A percentile compares a stretch with the other conserved stretches of the same genome.
phyloP scores from a whole-genome alignment of 1,284 basidiomycete genomes.

The Stereum hirsutum region DNA sequence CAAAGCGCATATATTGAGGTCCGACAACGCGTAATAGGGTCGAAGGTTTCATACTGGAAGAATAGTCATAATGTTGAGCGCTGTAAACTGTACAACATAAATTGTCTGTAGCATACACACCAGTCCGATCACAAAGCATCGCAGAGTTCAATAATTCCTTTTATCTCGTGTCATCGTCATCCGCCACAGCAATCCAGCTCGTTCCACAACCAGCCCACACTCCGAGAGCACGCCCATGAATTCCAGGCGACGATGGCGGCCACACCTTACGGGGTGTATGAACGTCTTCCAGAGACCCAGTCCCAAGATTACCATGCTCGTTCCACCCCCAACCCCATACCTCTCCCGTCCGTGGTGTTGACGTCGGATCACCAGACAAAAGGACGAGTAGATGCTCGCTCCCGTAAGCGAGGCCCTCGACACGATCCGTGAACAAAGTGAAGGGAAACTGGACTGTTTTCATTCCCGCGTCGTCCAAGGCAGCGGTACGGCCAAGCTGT shows the following conservation, averaged over 20 bases:
- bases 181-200: slow-evolving; percentile 47
- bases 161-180: too few species aligned
- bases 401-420: slow-evolving; percentile 45
- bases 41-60: too few species aligned
- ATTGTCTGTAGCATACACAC: too few species aligned
- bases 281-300: slow-evolving; percentile 48
- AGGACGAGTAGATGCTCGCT: slow-evolving; percentile 73
- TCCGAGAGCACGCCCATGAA: slow-evolving; percentile 13
- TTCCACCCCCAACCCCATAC: slow-evolving; percentile 93
- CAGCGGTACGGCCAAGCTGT: slow-evolving; percentile 48
- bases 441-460: slow-evolving; percentile 29
- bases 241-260: slow-evolving; percentile 22
- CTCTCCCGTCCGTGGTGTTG: slow-evolving; percentile 24
- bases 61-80: too few species aligned
- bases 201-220: slow-evolving; percentile 72
- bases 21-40: too few species aligned
- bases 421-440: slow-evolving; percentile 5
- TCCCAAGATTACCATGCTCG: slow-evolving; percentile 86
- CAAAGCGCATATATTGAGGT: too few species aligned
- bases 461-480: slow-evolving; percentile 5
- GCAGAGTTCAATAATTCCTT: too few species aligned
- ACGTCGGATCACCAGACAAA: slow-evolving; percentile 9
- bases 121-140: too few species aligned
- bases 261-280: slow-evolving; percentile 42
- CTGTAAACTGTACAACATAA: too few species aligned